These are phyloP conservation scores for Rhizopogon vulgaris DNA, from an alignment of 768 basidiomycete genomes.

Conservation along the genomic window DNA sequence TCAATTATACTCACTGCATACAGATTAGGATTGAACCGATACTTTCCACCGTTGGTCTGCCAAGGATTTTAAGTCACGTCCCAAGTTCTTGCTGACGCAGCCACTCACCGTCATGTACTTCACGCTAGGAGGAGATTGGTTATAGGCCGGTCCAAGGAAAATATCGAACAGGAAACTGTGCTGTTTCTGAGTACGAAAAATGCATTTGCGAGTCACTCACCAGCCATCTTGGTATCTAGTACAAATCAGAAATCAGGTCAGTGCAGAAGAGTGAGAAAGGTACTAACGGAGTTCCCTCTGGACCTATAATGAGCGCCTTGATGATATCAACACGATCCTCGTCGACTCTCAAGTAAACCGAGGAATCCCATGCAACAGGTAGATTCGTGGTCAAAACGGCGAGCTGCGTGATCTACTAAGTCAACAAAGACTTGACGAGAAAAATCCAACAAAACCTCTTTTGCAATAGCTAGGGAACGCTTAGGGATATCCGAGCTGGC, in stretches of 20 bases:
- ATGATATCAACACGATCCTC: slow-evolving; percentile 89
- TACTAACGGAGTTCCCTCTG: slow-evolving; percentile 87
- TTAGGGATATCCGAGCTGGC: slow-evolving; percentile 85
- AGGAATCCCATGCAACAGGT: slow-evolving; percentile 93
- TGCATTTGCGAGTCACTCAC: slow-evolving; percentile 33
- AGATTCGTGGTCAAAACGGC: slow-evolving; percentile 91
- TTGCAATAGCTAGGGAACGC: slow-evolving; percentile 89
- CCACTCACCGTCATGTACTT: slow-evolving; percentile 55
- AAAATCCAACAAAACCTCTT: slow-evolving; percentile 56
- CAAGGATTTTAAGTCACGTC: background rate
- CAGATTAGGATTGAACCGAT: slow-evolving; percentile 89
- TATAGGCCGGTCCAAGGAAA: slow-evolving; percentile 86
- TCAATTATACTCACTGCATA: slow-evolving; percentile 59
- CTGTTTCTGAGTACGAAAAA: slow-evolving; percentile 1
- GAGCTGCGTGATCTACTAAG: slow-evolving; percentile 44
- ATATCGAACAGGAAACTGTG: slow-evolving; percentile 79
- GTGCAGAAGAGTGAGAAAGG: background rate
- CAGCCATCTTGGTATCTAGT: slow-evolving; percentile 86
- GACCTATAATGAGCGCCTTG: slow-evolving; percentile 88
- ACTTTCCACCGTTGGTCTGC: slow-evolving; percentile 84
- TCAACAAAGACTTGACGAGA: slow-evolving; percentile 4
- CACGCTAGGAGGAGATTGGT: slow-evolving; percentile 74
- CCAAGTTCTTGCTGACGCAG: background rate
- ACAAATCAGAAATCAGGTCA: slow-evolving; percentile 3
- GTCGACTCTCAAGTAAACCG: slow-evolving; percentile 88